Evolutionary conservation across 768 basidiomycete genomes (phyloP).

Genomic region (Ramaria rubella): DNA sequence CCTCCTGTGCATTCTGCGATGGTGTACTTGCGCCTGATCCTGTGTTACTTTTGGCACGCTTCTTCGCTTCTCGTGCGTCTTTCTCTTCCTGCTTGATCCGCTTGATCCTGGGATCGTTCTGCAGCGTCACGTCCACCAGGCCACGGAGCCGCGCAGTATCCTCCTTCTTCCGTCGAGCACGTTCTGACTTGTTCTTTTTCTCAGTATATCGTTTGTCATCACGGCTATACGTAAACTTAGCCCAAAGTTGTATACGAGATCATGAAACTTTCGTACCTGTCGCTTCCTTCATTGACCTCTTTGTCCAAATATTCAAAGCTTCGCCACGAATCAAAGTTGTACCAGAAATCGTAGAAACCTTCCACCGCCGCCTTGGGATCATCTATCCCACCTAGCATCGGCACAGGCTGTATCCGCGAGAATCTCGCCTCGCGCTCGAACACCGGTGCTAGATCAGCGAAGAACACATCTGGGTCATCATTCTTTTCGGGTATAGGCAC

Average conservation of each 20-base stretch:
- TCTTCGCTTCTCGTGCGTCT: conserved; percentile 86
- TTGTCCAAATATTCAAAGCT: conserved; percentile 98
- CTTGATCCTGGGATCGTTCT: conserved; percentile 92
- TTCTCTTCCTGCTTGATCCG: conserved; percentile 96
- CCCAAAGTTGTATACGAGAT: background rate
- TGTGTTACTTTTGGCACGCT: conserved; percentile 35
- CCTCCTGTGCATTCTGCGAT: conserved; percentile 44
- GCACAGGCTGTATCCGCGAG: conserved; percentile 79
- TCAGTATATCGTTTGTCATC: conserved; percentile 99
- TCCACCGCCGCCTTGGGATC: conserved; percentile 80
- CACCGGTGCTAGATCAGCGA: conserved; percentile 67
- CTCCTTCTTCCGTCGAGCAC: conserved; percentile 93
- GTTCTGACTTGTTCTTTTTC: conserved; percentile 99
- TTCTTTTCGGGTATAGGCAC: conserved; percentile 50
- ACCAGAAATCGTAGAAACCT: conserved; percentile 98
- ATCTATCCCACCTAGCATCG: conserved; percentile 63
- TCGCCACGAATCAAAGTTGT: conserved; percentile 98
- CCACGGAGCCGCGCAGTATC: conserved; percentile 84
- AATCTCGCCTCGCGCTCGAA: conserved; percentile 92
- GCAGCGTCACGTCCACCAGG: conserved; percentile 80
- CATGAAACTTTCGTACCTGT: conserved; percentile 52
- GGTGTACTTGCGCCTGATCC: conserved; percentile 39
- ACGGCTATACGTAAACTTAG: conserved; percentile 45
- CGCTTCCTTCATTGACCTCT: conserved; percentile 96
- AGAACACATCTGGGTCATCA: conserved; percentile 51